A percentile compares a stretch with the other conserved stretches of the same genome.
phyloP scores from a whole-genome alignment of 2,329 filamentous ascomycete genomes.

The Gnomoniopsis smithogilvyi region DNA sequence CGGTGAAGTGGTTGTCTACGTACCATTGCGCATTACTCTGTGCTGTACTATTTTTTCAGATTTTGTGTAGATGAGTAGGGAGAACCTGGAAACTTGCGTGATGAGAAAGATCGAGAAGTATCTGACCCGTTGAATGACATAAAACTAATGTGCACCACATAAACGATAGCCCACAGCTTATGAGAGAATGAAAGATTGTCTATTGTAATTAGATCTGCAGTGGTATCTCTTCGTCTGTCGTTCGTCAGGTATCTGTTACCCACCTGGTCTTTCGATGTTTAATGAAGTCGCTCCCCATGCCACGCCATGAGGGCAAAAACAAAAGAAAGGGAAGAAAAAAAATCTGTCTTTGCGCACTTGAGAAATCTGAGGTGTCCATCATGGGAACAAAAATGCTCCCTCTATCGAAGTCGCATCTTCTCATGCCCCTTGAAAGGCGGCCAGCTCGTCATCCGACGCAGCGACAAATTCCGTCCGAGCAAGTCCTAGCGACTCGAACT shows the following conservation, averaged over 20 bases:
- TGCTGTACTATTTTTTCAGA: no score
- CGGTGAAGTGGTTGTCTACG: no score
- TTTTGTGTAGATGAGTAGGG: no score
- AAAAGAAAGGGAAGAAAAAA: not conserved
- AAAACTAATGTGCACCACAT: no score
- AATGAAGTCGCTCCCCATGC: not conserved
- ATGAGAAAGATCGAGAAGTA: no score
- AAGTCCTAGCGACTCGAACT: constrained; percentile 3
- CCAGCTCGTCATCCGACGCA: constrained; percentile 4
- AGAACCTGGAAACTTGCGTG: no score
- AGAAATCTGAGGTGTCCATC: not conserved
- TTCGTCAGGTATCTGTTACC: not conserved
- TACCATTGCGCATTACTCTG: no score
- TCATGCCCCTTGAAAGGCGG: not conserved
- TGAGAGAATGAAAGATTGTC: not conserved
- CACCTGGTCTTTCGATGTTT: not conserved
- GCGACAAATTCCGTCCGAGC: not conserved
- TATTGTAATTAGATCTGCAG: not conserved
- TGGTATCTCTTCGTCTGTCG: not conserved
- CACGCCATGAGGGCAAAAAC: no score
- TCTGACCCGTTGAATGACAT: no score
- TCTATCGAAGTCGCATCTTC: not conserved
- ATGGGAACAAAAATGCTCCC: not conserved
- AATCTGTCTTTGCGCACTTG: not conserved
- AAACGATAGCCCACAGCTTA: no score